Evolutionary conservation across 805 yeast genomes (phyloP), one percentile per base, ranked within the genome.

Genomic region (Candida xyloterini): DNA sequence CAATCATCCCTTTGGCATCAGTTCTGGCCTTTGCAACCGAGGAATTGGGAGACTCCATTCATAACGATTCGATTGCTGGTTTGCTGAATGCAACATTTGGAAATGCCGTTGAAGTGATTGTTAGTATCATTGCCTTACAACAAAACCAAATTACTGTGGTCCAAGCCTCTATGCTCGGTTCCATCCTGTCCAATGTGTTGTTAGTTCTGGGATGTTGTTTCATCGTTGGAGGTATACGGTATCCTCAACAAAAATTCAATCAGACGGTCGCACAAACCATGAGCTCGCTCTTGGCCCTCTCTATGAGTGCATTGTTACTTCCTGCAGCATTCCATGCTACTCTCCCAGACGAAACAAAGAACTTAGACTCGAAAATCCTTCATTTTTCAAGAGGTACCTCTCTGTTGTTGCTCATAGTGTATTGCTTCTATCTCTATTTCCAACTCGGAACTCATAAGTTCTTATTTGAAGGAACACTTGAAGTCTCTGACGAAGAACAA

Each of bases 191-290:
- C 34, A 93, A 93, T 66, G 67, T 90, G 53, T 68, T 93, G 45
- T 71, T 93, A 40, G 99, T 93, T 3, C 71, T 93, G 38, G 99
- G 99, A n/a, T 84, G 95, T 62, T 89, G 97, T 60, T 93, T 93
- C 58, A 65, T 91, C 11, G 89, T 85, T 29, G 99, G 99, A 41
- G 99, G 99, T 13, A 75, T 81, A 60, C 82, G 85, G 50, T 77
- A 93, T 47, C 72, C 82, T 26, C 93, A 85, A 61, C 98, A 93
- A 63, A 74, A 74, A 1, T 93, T 93, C 68, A 89, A 89, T 68
- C 95, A 86, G 64, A 91, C 98, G 1, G 97, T 90, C 7, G 99
- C 99, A 4, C 98, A 93, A 65, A 90, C 98, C 7, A 93, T 93
- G 99, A 78, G 89, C 24, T 89, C 97, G 1, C 72, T 93, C 49